Conservation (phyloP, 2,329 filamentous ascomycete genomes). For the Aspergillus flavus region DNA sequence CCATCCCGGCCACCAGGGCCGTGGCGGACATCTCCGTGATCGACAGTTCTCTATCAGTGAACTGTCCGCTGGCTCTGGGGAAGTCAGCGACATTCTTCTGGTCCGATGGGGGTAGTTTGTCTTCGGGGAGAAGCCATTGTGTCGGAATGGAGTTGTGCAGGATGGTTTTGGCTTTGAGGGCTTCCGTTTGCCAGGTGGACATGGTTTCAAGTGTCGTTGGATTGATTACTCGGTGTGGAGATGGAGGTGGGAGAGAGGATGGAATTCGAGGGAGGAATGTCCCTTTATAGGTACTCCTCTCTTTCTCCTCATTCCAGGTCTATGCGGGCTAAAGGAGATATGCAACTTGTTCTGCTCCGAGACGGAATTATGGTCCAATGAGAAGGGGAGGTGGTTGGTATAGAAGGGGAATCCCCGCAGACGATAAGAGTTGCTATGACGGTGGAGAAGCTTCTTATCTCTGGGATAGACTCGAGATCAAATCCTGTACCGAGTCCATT, state of each 20-base stretch:
- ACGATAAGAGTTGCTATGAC: not conserved
- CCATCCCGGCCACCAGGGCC: slow-evolving; percentile 31
- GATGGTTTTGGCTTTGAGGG: slow-evolving; percentile 37
- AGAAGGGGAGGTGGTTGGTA: not conserved
- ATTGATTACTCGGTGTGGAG: not conserved
- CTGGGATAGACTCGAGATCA: not conserved
- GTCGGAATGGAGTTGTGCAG: slow-evolving; percentile 36
- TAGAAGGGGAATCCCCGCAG: not conserved
- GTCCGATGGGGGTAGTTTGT: slow-evolving; percentile 30
- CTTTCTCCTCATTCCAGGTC: not conserved
- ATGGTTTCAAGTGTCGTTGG: slow-evolving; percentile 16
- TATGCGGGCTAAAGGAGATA: not conserved
- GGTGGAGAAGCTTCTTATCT: not conserved
- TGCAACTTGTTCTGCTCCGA: not conserved
- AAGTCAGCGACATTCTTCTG: slow-evolving; percentile 35
- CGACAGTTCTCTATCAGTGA: slow-evolving; percentile 51
- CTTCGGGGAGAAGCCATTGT: slow-evolving; percentile 35
- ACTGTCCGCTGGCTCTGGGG: slow-evolving; percentile 49
- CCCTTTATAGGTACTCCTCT: not conserved
- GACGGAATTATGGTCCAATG: not conserved
- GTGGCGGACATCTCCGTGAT: slow-evolving; percentile 53
- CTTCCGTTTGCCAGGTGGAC: slow-evolving; percentile 34
- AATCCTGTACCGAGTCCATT: too few species aligned
- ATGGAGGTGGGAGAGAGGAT: not conserved
- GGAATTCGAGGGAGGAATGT: too few species aligned